Conservation (phyloP, 2,329 filamentous ascomycete genomes). For the Venturia aucupariae region DNA sequence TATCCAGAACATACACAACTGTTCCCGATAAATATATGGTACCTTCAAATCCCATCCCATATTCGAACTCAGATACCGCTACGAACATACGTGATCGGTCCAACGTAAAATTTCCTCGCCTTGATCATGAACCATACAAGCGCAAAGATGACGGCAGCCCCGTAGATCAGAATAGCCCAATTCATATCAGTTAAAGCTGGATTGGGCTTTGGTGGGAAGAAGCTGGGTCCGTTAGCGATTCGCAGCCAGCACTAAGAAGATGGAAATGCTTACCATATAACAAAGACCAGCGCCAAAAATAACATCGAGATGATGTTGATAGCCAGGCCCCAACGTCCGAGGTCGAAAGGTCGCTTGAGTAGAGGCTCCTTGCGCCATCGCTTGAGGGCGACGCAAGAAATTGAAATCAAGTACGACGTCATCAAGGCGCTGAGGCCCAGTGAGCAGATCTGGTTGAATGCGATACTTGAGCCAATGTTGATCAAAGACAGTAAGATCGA, state of each 20-base stretch:
- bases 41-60: too few relatives aligned
- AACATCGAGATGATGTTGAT: constrained; percentile 30
- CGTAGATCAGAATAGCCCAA: constrained; percentile 39
- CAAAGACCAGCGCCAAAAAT: constrained; percentile 21
- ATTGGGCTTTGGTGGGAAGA: constrained; percentile 32
- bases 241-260: neutral
- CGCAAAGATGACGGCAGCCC: constrained; percentile 34
- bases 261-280: neutral
- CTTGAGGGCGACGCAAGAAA: constrained; percentile 32
- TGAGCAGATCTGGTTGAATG: constrained; percentile 28
- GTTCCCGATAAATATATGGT: too few relatives aligned
- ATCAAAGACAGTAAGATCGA: constrained; percentile 25
- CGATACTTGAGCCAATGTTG: constrained; percentile 28
- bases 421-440: constrained; percentile 31
- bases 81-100: constrained; percentile 19
- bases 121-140: constrained; percentile 33
- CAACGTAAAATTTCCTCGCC: constrained; percentile 34
- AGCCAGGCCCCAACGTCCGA: constrained; percentile 30
- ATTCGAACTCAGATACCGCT: neutral
- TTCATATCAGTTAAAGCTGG: constrained; percentile 36
- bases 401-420: constrained; percentile 33
- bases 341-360: constrained; percentile 29
- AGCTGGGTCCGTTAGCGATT: constrained; percentile 34
- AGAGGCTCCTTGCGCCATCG: constrained; percentile 29
- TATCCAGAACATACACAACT: too few relatives aligned